phyloP scores from a whole-genome alignment of 352 stramenopile species.

The Pythium aristosporum region DNA sequence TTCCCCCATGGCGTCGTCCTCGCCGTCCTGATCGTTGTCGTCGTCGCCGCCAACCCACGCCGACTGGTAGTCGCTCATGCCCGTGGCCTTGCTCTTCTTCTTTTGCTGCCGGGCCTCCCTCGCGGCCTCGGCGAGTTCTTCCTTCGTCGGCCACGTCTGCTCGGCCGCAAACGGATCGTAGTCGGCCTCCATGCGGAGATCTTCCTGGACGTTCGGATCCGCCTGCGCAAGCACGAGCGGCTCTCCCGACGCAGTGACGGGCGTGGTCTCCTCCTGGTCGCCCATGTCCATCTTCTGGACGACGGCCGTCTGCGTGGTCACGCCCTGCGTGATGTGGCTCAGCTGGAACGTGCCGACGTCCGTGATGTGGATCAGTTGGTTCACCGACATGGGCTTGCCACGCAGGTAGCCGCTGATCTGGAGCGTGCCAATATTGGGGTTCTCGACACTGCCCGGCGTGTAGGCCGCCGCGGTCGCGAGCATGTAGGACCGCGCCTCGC shows the following conservation, averaged over 20 bases:
- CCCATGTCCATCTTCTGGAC: slow-evolving; percentile 41
- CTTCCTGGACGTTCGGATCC: slow-evolving; percentile 63
- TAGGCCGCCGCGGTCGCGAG: slow-evolving; percentile 67
- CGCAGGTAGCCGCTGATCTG: slow-evolving; percentile 95
- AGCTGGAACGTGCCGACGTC: slow-evolving; percentile 95
- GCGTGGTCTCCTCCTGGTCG: slow-evolving; percentile 18
- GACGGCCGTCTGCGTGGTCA: slow-evolving; percentile 44
- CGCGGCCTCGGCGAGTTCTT: slow-evolving; percentile 92
- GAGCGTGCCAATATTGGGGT: slow-evolving; percentile 59
- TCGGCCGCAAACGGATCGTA: slow-evolving; percentile 96
- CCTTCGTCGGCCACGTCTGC: slow-evolving; percentile 96
- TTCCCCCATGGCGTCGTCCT: slow-evolving; percentile 33
- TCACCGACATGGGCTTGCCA: slow-evolving; percentile 92
- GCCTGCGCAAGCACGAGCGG: slow-evolving; percentile 68
- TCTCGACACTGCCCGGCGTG: slow-evolving; percentile 53
- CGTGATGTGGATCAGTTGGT: slow-evolving; percentile 96
- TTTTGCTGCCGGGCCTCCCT: slow-evolving; percentile 62
- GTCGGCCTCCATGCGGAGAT: slow-evolving; percentile 85
- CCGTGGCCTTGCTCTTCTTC: slow-evolving; percentile 45
- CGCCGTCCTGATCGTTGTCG: slow-evolving; percentile 56
- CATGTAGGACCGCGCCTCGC: slow-evolving; percentile 86
- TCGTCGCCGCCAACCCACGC: slow-evolving; percentile 90
- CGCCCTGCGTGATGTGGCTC: slow-evolving; percentile 58
- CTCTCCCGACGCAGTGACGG: background rate
- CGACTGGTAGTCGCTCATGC: slow-evolving; percentile 93